Conservation (phyloP, 2,329 filamentous ascomycete species). For the Hypoxylon rubiginosum region DNA sequence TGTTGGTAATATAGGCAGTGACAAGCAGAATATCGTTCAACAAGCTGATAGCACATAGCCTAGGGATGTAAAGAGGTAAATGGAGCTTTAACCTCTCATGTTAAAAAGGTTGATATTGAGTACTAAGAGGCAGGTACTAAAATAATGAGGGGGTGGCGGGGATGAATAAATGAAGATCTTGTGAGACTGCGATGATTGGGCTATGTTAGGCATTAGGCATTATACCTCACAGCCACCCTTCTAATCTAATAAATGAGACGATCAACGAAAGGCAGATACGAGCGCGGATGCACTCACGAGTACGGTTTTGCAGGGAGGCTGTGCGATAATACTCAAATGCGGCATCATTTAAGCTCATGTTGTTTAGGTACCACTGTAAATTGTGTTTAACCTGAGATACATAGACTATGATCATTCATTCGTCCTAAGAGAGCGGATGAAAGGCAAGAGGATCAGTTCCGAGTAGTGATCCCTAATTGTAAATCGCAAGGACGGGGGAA, state of each 20-base stretch:
- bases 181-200: not conserved
- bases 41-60: constrained; percentile 13
- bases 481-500: not conserved
- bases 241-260: not conserved
- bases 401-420: not conserved
- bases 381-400: not conserved
- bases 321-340: too few relatives aligned
- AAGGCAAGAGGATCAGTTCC: not conserved
- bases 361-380: too few relatives aligned
- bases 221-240: not conserved
- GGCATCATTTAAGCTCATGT: too few relatives aligned
- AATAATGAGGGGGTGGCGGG: too few relatives aligned
- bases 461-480: constrained; percentile 1
- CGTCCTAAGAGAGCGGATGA: not conserved
- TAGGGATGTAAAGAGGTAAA: not conserved
- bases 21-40: not conserved
- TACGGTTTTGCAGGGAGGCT: too few relatives aligned
- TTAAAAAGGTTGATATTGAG: too few relatives aligned
- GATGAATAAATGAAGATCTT: not conserved
- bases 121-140: not conserved
- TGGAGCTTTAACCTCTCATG: not conserved
- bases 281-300: not conserved
- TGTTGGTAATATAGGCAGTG: constrained; percentile 12
- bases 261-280: not conserved
- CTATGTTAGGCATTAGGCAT: not conserved